phyloP scores from a whole-genome alignment of 768 basidiomycete genomes.

The Rhizopogon rudus region DNA sequence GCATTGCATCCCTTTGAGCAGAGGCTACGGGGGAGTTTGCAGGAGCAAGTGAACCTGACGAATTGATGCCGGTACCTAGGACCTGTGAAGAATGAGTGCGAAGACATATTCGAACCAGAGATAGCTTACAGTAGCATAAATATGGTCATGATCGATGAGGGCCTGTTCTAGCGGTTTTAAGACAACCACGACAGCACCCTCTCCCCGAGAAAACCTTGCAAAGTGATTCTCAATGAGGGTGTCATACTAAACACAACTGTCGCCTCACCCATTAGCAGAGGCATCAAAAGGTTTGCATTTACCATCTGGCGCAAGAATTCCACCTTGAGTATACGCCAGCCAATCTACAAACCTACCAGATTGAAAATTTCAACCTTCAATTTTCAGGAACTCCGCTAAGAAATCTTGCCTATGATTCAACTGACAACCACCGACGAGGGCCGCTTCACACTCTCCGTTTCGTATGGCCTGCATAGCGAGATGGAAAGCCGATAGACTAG shows the following conservation, averaged over 20 bases:
- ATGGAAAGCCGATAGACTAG: constrained; percentile 41
- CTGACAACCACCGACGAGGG: constrained; percentile 42
- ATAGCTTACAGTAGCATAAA: constrained; percentile 34
- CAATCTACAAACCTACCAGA: constrained; percentile 29
- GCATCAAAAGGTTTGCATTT: constrained; percentile 42
- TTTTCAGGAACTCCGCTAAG: not conserved
- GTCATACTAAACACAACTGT: not conserved
- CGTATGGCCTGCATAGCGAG: constrained; percentile 40
- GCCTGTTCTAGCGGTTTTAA: constrained; percentile 36
- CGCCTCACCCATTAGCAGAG: constrained; percentile 35
- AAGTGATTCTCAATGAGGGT: not conserved
- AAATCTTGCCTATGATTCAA: constrained; percentile 33
- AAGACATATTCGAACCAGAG: not conserved
- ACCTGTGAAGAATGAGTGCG: constrained; percentile 22
- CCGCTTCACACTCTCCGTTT: constrained; percentile 42
- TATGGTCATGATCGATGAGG: constrained; percentile 32
- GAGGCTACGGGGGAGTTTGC: constrained; percentile 33
- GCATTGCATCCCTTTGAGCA: constrained; percentile 34
- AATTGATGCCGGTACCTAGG: constrained; percentile 34
- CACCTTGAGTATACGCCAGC: constrained; percentile 32
- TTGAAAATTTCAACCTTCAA: not conserved
- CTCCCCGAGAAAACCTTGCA: constrained; percentile 32
- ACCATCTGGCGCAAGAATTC: constrained; percentile 35
- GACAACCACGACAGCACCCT: constrained; percentile 34
- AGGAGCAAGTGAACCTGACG: constrained; percentile 32